A percentile compares a stretch with the other conserved stretches of the same genome.
Conservation (phyloP, 805 yeast genomes). For the Nakazawaea pomicola region DNA sequence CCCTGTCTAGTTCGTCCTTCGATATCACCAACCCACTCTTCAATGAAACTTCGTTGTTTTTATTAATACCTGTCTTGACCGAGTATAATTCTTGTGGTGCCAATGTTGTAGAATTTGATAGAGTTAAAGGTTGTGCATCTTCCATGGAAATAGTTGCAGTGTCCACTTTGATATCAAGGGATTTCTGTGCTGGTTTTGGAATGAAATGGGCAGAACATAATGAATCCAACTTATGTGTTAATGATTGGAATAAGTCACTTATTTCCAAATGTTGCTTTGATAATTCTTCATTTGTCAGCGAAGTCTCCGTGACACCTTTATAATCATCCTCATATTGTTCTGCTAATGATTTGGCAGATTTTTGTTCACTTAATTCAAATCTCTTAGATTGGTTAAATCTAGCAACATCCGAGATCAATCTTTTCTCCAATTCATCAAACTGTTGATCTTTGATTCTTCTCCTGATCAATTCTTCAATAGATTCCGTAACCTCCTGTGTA, state of each 20-base stretch:
- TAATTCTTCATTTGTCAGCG: slow-evolving; percentile 53
- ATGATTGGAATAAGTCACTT: slow-evolving; percentile 50
- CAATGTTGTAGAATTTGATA: slow-evolving; percentile 65
- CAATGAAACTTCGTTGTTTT: slow-evolving; percentile 61
- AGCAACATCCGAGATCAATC: slow-evolving; percentile 62
- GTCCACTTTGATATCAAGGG: slow-evolving; percentile 77
- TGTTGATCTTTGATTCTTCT: slow-evolving; percentile 69
- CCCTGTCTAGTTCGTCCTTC: slow-evolving; percentile 75
- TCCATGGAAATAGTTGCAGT: slow-evolving; percentile 85
- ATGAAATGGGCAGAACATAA: slow-evolving; percentile 91
- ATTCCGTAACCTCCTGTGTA: slow-evolving; percentile 81
- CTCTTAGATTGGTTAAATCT: slow-evolving; percentile 49
- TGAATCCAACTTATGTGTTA: slow-evolving; percentile 76
- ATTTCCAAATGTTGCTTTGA: slow-evolving; percentile 77
- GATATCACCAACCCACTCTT: slow-evolving; percentile 78
- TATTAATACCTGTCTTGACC: slow-evolving; percentile 33
- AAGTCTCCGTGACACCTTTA: slow-evolving; percentile 38
- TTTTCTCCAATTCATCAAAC: slow-evolving; percentile 80
- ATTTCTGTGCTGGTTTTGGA: slow-evolving; percentile 82
- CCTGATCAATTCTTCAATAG: slow-evolving; percentile 83
- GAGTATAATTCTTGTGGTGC: slow-evolving; percentile 95
- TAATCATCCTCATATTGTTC: slow-evolving; percentile 89
- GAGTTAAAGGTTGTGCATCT: slow-evolving; percentile 89
- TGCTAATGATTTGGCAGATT: slow-evolving; percentile 84
- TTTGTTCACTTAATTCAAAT: slow-evolving; percentile 74